Conservation (phyloP, 1,139 yeast species). For the Saccharomycopsis crataegensis region DNA sequence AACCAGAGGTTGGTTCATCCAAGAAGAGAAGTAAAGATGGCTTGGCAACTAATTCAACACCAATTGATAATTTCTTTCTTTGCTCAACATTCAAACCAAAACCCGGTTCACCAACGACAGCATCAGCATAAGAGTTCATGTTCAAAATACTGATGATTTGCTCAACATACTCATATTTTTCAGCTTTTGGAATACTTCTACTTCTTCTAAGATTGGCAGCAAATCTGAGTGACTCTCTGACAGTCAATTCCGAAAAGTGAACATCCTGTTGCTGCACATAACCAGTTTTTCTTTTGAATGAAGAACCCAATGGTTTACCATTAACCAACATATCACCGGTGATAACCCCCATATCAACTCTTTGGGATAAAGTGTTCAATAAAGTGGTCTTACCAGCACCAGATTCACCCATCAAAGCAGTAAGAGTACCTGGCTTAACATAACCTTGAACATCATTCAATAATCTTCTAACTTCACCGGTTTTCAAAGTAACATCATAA, state of each 20-base stretch:
- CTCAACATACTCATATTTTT: slow-evolving; percentile 41
- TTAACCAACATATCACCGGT: slow-evolving; percentile 52
- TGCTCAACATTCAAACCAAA: slow-evolving; percentile 54
- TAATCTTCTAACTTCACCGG: slow-evolving; percentile 31
- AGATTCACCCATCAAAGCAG: slow-evolving; percentile 64
- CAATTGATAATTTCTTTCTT: slow-evolving; percentile 54
- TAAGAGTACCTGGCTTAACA: slow-evolving; percentile 51
- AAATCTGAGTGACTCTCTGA: slow-evolving; percentile 42
- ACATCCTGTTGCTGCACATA: slow-evolving; percentile 54
- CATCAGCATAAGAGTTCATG: slow-evolving; percentile 43
- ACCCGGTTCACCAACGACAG: slow-evolving; percentile 42
- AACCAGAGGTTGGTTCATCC: slow-evolving; percentile 49
- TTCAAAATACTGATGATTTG: slow-evolving; percentile 38
- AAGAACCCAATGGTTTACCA: slow-evolving; percentile 36
- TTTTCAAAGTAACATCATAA: slow-evolving; percentile 31
- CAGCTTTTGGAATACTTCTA: slow-evolving; percentile 33
- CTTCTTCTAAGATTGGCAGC: slow-evolving; percentile 45
- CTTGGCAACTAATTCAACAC: slow-evolving; percentile 46
- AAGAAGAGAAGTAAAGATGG: slow-evolving; percentile 42
- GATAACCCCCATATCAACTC: slow-evolving; percentile 43
- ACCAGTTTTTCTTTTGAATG: slow-evolving; percentile 46
- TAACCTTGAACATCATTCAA: slow-evolving; percentile 48
- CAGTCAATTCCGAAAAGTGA: slow-evolving; percentile 42
- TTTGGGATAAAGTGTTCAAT: slow-evolving; percentile 49
- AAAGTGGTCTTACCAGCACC: slow-evolving; percentile 70